Evolutionary conservation across 208 protist species (phyloP), one percentile per base, ranked within the genome.

Genomic region (Trypanosoma platydactyli): DNA sequence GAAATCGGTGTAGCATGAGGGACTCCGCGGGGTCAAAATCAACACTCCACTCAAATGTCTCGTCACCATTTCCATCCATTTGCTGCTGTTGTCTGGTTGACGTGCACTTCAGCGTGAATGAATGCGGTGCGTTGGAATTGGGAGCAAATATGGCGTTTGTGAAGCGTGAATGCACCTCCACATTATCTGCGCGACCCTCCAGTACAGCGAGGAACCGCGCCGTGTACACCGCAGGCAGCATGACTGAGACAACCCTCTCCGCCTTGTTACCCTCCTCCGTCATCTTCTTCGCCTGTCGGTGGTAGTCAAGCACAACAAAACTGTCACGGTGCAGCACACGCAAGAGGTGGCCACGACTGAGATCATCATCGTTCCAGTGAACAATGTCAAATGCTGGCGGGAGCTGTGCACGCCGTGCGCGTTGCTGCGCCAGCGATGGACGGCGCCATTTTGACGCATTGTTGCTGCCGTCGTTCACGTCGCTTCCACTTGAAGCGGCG

Each of bases 1-100:
- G 76, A 54, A 94, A 94, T 46, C 89, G 89, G 53, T 94, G 84
- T 15, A 94, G 73, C 89, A 94, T 92, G 16, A 94, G 72, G 5
- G 89, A 90, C 74, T 90, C 85, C 12, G 89, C 89, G 0, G 77
- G 53, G 48, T 94, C 84, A 57, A 94, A 68, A 12, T 79, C 58
- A 18, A 88, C 86, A 16, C 52, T 62, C 89, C 89, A 94, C 53
- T 89, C 81, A 42, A 92, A 74, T 51, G 73, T 81, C 40, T 88
- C 84, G 61, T 84, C 83, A 20, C 76, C 68, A 42, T 83, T 68
- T 49, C 84, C 79, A 7, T 57, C 56, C 62, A 76, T 77, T 24
- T 83, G 78, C 25, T 71, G 75, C 6, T 83, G 76, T 11, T 78
- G 84, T 67, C 65, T 61, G 59, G 70, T 83, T 0, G 86, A 89